phyloP scores from a whole-genome alignment of 164 flowering plant species.

The Amborella trichopoda region DNA sequence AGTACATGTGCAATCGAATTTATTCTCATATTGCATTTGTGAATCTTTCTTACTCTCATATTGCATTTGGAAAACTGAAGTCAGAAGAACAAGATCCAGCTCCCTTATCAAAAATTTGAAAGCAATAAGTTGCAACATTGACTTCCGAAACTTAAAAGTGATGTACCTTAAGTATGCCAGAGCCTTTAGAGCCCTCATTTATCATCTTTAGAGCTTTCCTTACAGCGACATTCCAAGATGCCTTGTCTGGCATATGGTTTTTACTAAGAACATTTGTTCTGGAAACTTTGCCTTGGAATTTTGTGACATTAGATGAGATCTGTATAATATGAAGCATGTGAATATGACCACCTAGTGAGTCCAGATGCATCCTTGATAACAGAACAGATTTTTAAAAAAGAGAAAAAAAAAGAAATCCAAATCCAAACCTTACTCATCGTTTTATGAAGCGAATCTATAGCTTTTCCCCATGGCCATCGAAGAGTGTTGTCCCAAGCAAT shows the following conservation, averaged over 20 bases:
- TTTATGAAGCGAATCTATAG: conserved; percentile 36
- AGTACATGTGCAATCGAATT: too few species aligned
- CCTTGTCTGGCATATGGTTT: conserved; percentile 46
- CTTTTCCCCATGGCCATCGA: conserved; percentile 47
- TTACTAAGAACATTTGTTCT: conserved; percentile 30
- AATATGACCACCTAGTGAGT: too few species aligned
- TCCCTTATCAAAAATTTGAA: too few species aligned
- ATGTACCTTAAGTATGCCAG: conserved; percentile 62
- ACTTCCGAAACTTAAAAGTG: too few species aligned
- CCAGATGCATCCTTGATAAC: too few species aligned
- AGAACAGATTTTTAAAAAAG: background rate
- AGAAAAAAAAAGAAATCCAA: background rate
- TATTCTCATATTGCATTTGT: too few species aligned
- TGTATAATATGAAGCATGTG: too few species aligned
- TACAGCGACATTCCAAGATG: conserved; percentile 58
- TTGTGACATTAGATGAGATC: conserved; percentile 41
- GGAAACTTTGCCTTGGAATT: conserved; percentile 25
- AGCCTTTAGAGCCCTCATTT: conserved; percentile 25
- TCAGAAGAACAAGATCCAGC: too few species aligned
- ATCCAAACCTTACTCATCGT: conserved; percentile 48
- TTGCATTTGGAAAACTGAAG: too few species aligned
- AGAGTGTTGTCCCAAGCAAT: conserved; percentile 80
- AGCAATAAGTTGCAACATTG: too few species aligned
- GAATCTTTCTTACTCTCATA: too few species aligned
- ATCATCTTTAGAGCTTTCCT: conserved; percentile 59